These are phyloP conservation scores for Physcomitrellopsis africana DNA, from an alignment of 225 moss, liverwort and hornwort genomes.

Conservation along the genomic window DNA sequence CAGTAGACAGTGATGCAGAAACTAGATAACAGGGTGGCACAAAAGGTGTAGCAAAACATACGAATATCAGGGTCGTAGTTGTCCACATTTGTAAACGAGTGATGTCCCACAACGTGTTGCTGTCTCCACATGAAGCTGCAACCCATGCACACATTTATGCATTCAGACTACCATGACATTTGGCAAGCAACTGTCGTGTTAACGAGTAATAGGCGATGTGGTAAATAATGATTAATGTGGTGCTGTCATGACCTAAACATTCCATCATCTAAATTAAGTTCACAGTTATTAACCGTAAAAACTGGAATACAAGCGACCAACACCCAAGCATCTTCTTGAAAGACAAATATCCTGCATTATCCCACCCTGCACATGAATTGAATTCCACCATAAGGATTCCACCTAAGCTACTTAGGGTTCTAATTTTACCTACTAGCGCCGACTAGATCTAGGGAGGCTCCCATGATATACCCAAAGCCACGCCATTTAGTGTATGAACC, in stretches of 20 bases:
- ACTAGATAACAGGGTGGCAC: neutral
- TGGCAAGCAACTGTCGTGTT: too few relatives aligned
- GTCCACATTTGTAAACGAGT: conserved; percentile 95
- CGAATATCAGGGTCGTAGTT: conserved; percentile 96
- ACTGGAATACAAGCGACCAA: too few relatives aligned
- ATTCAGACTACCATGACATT: too few relatives aligned
- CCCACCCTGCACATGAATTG: too few relatives aligned
- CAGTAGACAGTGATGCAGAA: neutral
- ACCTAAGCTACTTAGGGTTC: neutral
- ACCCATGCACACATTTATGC: neutral
- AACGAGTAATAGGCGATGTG: too few relatives aligned
- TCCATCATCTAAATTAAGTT: too few relatives aligned
- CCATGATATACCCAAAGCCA: conserved; percentile 76
- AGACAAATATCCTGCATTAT: neutral
- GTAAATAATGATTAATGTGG: too few relatives aligned
- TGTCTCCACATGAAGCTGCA: conserved; percentile 99
- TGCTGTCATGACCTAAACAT: too few relatives aligned
- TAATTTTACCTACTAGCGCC: conserved; percentile 65
- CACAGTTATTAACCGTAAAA: too few relatives aligned
- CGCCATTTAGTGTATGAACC: conserved; percentile 65
- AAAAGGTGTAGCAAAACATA: conserved; percentile 43
- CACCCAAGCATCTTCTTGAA: neutral
- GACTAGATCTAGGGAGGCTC: conserved; percentile 70
- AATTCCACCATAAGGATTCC: too few relatives aligned
- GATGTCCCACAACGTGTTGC: conserved; percentile 98